Evolutionary conservation across 202 grass and related monocot species (phyloP).

Genomic region (Alloteropsis angusta): DNA sequence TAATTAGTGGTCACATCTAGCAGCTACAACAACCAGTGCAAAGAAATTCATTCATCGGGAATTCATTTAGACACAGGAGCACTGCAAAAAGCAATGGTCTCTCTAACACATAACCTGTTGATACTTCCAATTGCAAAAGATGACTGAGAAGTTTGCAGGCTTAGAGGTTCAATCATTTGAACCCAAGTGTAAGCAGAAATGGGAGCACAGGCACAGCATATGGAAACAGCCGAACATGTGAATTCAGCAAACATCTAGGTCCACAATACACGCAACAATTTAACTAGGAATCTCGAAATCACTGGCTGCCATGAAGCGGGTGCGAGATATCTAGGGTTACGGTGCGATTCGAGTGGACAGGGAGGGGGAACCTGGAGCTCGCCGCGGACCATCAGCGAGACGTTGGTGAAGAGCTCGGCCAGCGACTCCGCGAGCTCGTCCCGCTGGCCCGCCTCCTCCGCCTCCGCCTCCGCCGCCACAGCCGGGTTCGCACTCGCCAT

Average conservation of each 20-base stretch:
- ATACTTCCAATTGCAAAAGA: not conserved
- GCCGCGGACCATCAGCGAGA: slow-evolving; percentile 79
- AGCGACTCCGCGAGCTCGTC: slow-evolving; percentile 78
- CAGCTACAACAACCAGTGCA: not conserved
- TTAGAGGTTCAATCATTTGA: not conserved
- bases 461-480: slow-evolving; percentile 12
- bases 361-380: slow-evolving; percentile 60
- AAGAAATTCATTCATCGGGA: not conserved
- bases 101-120: not conserved
- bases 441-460: slow-evolving; percentile 9
- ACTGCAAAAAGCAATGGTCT: not conserved
- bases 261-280: not conserved
- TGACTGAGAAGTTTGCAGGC: not conserved
- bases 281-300: not conserved
- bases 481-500: slow-evolving; percentile 28
- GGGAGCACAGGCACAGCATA: not conserved
- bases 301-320: not conserved
- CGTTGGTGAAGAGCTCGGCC: slow-evolving; percentile 62
- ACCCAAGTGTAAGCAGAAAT: not conserved
- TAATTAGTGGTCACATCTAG: not conserved
- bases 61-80: not conserved
- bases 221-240: not conserved
- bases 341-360: not conserved
- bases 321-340: not conserved
- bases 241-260: not conserved